phyloP scores from a whole-genome alignment of 2,329 filamentous ascomycete species.

The Paecilomyces fulvus region DNA sequence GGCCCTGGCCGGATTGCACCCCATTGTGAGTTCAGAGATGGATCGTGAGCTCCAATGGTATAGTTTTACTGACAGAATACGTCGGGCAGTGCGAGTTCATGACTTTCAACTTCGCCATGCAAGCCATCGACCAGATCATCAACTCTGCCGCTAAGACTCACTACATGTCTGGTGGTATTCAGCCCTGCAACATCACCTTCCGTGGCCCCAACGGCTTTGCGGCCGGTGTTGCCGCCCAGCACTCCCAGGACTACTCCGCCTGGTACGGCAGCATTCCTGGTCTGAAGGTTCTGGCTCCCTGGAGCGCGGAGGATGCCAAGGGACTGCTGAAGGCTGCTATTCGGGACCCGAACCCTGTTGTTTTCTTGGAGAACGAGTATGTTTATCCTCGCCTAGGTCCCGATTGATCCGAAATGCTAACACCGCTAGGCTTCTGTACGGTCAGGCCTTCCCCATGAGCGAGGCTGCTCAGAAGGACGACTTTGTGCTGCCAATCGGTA shows the following conservation, averaged over 20 bases:
- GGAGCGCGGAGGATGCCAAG: constrained; percentile 97
- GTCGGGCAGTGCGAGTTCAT: constrained; percentile 84
- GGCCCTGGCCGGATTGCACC: constrained; percentile 87
- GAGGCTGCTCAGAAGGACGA: constrained; percentile 92
- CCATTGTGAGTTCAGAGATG: constrained; percentile 59
- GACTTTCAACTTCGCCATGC: constrained; percentile 99
- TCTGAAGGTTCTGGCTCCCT: constrained; percentile 92
- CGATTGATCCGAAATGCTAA: constrained; percentile 15
- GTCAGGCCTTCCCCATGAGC: constrained; percentile 92
- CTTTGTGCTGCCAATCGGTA: constrained; percentile 94
- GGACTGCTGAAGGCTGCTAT: constrained; percentile 96
- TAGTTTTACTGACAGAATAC: constrained; percentile 4
- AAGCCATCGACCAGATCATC: constrained; percentile 98
- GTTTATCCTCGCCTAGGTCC: constrained; percentile 10
- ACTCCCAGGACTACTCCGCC: constrained; percentile 96
- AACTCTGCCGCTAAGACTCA: constrained; percentile 98
- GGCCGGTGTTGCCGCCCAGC: constrained; percentile 88
- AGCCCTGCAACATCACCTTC: constrained; percentile 99
- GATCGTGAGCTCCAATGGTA: not conserved
- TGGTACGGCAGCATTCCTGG: constrained; percentile 99
- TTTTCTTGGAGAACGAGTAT: constrained; percentile 77
- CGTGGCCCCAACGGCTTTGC: constrained; percentile 98
- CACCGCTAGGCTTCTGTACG: constrained; percentile 62
- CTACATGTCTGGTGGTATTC: constrained; percentile 99
- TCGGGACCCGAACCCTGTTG: constrained; percentile 93